Evolutionary conservation across 2,329 filamentous ascomycete species (phyloP), one percentile per base, ranked within the genome.

Genomic region (Calonectria fujianensis): DNA sequence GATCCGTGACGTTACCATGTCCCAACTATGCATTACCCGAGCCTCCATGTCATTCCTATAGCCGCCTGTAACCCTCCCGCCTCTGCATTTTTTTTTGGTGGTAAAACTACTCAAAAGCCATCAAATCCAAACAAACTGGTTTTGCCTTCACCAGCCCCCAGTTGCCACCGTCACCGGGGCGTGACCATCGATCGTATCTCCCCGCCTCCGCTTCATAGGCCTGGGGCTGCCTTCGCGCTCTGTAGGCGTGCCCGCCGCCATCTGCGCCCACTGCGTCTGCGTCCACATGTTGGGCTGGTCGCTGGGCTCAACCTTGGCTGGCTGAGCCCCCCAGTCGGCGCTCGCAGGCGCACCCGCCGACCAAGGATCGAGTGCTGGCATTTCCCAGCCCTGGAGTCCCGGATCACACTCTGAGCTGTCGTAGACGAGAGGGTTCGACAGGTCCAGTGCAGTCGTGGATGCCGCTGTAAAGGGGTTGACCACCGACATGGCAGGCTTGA

Each of bases 321-420:
- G 70, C 24, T 82, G 77, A 29, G 82, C 59, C n/a, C 76, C 76
- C 85, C 84, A 85, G 65, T 85, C 84, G 50, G 83, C 41, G n/a
- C 79, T 78, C 13, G 80, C 78, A n/a, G 76, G 77, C 14, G 83
- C 73, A 9, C 77, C 70, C 13, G 79, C 76, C 18, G 82, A 75
- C 85, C 85, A 86, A 35, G 78, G 70, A 71, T 86, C 85, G 67
- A 86, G 77, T 3, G 82, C 78, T 39, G 83, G 77, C 79, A 86
- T 84, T 74, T 86, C 85, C 85, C 85, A 86, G 64, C 82, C 82
- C 67, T 84, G 83, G 2, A 86, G 81, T 57, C 78, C 77, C 13
- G 80, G 67, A 57, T 85, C 82, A 70, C 81, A 82, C 48, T 80
- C 80, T 6, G 80, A 74, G 74, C 82, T 81, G 70, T 86, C 85